Percentiles rank a stretch among this genome's conserved stretches.
Evolutionary conservation across 108 stramenopile species (phyloP).

Genomic region (Mediolabrus comicus): DNA sequence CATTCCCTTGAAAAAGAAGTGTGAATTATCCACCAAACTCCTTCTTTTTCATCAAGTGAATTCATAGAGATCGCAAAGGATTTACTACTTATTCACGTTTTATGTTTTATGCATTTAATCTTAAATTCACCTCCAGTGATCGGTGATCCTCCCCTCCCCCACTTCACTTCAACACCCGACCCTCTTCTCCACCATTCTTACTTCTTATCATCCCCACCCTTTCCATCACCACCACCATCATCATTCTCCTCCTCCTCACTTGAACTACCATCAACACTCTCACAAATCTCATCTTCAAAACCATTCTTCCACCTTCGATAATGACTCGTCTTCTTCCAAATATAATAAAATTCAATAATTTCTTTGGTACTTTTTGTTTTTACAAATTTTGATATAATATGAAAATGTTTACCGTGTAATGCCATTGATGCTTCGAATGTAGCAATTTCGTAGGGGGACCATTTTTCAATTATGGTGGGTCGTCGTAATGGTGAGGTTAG

Average conservation of each 20-base stretch:
- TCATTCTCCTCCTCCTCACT: conserved; percentile 8
- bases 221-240: not conserved
- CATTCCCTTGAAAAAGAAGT: no score
- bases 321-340: conserved; percentile 96
- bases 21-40: no score
- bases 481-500: conserved; percentile 69
- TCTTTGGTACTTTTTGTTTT: conserved; percentile 86
- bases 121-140: no score
- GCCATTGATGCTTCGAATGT: conserved; percentile 83
- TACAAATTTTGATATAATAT: conserved; percentile 60
- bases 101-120: no score
- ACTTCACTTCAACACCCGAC: not conserved
- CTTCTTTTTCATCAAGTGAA: no score
- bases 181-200: not conserved
- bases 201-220: not conserved
- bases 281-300: conserved; percentile 40
- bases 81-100: no score
- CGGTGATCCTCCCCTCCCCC: no score
- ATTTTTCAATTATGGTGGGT: conserved; percentile 80
- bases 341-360: conserved; percentile 95
- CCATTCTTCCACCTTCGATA: conserved; percentile 84
- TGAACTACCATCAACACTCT: conserved; percentile 2
- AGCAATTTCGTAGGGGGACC: conserved; percentile 87
- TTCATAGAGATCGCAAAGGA: no score
- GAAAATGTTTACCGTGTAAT: conserved; percentile 84